These are phyloP conservation scores for Aspergillus hiratsukae DNA, from an alignment of 2,329 filamentous ascomycete species.

Conservation along the genomic window DNA sequence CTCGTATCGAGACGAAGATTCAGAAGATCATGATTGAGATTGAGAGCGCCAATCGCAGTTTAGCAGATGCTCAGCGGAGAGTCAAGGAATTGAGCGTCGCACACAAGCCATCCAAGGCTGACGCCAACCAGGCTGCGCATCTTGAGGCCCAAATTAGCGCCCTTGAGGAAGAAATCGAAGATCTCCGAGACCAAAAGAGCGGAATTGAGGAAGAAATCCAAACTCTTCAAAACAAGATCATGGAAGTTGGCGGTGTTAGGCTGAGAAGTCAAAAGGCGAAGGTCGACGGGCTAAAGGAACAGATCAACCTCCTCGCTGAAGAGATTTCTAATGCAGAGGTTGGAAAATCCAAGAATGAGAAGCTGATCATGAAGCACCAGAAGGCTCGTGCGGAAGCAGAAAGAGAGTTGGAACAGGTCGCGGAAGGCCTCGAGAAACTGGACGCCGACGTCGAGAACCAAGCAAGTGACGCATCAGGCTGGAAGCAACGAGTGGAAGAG, in stretches of 20 bases:
- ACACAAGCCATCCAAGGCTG: slow-evolving; percentile 73
- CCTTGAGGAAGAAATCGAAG: slow-evolving; percentile 72
- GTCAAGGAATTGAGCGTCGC: slow-evolving; percentile 79
- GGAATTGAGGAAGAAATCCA: slow-evolving; percentile 93
- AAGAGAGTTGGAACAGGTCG: slow-evolving; percentile 70
- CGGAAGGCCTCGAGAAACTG: slow-evolving; percentile 69
- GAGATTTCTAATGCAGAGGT: slow-evolving; percentile 83
- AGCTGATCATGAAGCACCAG: slow-evolving; percentile 80
- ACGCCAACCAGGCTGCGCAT: slow-evolving; percentile 67
- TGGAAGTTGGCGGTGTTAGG: slow-evolving; percentile 94
- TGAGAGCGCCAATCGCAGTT: slow-evolving; percentile 78
- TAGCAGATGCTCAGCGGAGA: slow-evolving; percentile 76
- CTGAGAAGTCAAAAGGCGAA: slow-evolving; percentile 84
- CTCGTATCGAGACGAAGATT: slow-evolving; percentile 79
- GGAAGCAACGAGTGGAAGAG: slow-evolving; percentile 70
- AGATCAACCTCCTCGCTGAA: slow-evolving; percentile 75
- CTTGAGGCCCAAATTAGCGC: slow-evolving; percentile 74
- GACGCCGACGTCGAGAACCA: slow-evolving; percentile 76
- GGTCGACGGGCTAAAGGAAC: slow-evolving; percentile 82
- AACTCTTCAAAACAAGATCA: slow-evolving; percentile 89
- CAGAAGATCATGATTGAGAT: slow-evolving; percentile 88
- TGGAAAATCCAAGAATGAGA: slow-evolving; percentile 86
- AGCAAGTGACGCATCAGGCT: slow-evolving; percentile 67
- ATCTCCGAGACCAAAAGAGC: slow-evolving; percentile 76
- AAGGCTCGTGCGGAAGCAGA: slow-evolving; percentile 75